phyloP scores from a whole-genome alignment of 1,284 basidiomycete species.

The Puccinia hordei region DNA sequence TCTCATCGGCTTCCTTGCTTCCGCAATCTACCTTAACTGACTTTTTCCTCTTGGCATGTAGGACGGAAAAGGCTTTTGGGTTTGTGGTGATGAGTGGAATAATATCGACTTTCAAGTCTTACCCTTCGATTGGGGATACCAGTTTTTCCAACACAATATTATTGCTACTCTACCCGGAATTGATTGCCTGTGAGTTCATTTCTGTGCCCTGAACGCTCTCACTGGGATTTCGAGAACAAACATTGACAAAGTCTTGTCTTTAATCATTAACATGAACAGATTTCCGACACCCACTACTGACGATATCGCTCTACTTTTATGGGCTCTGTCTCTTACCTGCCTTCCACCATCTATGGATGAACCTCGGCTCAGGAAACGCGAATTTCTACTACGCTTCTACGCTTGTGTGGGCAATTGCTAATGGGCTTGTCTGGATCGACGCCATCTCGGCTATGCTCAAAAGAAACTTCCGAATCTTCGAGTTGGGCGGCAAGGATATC shows the following conservation, averaged over 20 bases:
- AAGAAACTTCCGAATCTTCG: constrained; percentile 64
- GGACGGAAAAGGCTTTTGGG: constrained; percentile 82
- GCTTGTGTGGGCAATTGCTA: constrained; percentile 84
- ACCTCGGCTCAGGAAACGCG: constrained; percentile 89
- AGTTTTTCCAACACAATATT: constrained; percentile 77
- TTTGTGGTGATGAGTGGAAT: constrained; percentile 76
- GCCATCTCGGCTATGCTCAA: constrained; percentile 75
- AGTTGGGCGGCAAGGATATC: constrained; percentile 13
- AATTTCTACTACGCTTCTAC: constrained; percentile 98
- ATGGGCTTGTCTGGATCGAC: constrained; percentile 79
- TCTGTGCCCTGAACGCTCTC: background rate
- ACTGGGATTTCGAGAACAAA: background rate
- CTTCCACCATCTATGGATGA: constrained; percentile 89
- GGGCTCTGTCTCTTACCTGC: constrained; percentile 82
- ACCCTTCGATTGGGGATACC: constrained; percentile 84
- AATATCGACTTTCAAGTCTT: constrained; percentile 83
- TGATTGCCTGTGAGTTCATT: constrained; percentile 70
- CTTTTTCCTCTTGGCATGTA: constrained; percentile 56
- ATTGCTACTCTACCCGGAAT: constrained; percentile 79
- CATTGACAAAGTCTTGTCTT: background rate
- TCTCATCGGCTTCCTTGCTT: background rate
- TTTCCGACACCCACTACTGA: constrained; percentile 81
- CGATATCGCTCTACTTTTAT: constrained; percentile 79
- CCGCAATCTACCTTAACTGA: background rate
- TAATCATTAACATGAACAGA: constrained; percentile 64